Evolutionary conservation across 192 early-diverging fungal species (phyloP), one percentile per base, ranked within the genome.

Genomic region (Geranomyces variabilis): DNA sequence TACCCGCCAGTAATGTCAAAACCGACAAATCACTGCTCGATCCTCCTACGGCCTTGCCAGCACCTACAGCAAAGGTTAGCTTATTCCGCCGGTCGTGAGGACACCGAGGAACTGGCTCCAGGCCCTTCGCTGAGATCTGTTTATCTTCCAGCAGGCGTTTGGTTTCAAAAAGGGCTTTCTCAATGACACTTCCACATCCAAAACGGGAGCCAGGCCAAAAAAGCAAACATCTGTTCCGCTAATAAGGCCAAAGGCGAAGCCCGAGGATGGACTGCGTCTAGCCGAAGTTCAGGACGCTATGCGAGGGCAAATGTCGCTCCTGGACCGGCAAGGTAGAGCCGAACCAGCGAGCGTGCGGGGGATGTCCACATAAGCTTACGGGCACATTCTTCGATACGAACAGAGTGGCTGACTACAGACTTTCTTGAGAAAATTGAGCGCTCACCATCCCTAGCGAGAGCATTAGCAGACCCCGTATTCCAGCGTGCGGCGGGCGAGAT

Each of bases 211-310:
- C 34, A 41, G 64, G 28, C 58, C 58, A 36, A 1, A 49, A 31
- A 0, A 17, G 55, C 47, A 24, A 0, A 26, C 7, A 12, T 0
- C 47, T 30, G 24, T 71, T 30, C 59, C 70, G 12, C 10, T 71
- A 26, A 46, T 71, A 58, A 62, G 48, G 30, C 70, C 70, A n/a
- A 71, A 47, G 10, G 13, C 56, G 34, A 47, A 21, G 14, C 43
- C 59, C 0, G 28, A 15, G 1, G 59, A 62, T 12, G 29, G 48
- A 0, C 33, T 71, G 15, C 70, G 70, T 26, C 73, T 83, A 22
- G 47, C 67, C n/a, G 78, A 83, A 66, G 77, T 83, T n/a, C 77
- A 79, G 57, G 65, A 74, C 22, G 76, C 77, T 26, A 79, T 83
- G 78, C 62, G 58, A 64, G 21, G 24, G 17, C 67, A 80, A 48